phyloP scores from a whole-genome alignment of 306 rosid genomes.

The Datisca glomerata region DNA sequence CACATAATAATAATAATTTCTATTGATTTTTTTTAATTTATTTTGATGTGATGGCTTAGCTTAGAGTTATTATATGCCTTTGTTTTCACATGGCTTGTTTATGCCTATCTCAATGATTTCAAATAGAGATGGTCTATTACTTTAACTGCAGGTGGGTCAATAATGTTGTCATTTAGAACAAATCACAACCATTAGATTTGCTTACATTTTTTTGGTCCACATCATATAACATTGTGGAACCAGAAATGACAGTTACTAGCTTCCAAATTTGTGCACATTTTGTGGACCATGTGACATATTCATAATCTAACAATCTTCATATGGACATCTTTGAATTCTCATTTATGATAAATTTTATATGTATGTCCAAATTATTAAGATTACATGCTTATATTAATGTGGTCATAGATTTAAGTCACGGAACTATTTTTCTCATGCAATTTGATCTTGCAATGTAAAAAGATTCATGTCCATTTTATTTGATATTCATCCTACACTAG shows the following conservation, averaged over 20 bases:
- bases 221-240: constrained; percentile 17
- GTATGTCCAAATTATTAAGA: neutral
- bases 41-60: constrained; percentile 37
- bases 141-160: constrained; percentile 86
- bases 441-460: too few species aligned
- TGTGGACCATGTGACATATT: constrained; percentile 25
- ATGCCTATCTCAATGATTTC: constrained; percentile 39
- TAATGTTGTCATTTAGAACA: constrained; percentile 21
- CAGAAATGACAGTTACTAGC: constrained; percentile 37
- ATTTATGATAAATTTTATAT: neutral
- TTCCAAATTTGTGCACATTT: constrained; percentile 35
- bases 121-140: constrained; percentile 59
- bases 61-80: constrained; percentile 33
- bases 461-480: too few species aligned
- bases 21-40: constrained; percentile 1
- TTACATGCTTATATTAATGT: too few species aligned
- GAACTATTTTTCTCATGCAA: too few species aligned
- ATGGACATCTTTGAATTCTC: neutral
- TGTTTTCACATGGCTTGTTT: constrained; percentile 47
- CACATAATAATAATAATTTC: neutral
- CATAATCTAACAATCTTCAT: constrained; percentile 3
- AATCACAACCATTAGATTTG: constrained; percentile 36
- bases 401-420: too few species aligned
- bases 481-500: too few species aligned
- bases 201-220: constrained; percentile 32